Conservation (phyloP, 208 protist species). For the Acanthamoeba castellanii region DNA sequence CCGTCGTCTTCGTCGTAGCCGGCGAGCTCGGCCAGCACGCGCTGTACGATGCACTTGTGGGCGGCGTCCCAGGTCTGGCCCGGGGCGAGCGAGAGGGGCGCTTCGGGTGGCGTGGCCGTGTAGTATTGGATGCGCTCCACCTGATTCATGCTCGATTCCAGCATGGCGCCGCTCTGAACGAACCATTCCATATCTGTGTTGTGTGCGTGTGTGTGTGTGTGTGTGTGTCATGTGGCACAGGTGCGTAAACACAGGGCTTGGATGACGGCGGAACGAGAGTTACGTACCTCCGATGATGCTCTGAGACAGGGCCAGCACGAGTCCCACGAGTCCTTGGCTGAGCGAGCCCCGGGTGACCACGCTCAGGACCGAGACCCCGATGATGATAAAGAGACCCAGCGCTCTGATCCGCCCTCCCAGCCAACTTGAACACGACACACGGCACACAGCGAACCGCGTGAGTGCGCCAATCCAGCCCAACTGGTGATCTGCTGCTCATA, state of each 20-base stretch:
- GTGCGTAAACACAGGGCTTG: not conserved
- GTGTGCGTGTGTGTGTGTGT: not conserved
- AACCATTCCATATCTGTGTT: slow-evolving; percentile 74
- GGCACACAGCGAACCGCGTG: slow-evolving; percentile 81
- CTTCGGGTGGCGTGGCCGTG: slow-evolving; percentile 71
- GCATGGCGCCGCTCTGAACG: slow-evolving; percentile 70
- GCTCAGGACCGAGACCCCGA: not conserved
- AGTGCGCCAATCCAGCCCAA: not conserved
- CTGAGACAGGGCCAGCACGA: not conserved
- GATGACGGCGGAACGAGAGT: not conserved
- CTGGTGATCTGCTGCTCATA: not conserved
- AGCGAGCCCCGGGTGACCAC: not conserved
- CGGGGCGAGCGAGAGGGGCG: not conserved
- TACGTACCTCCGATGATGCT: not conserved
- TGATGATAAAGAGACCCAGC: not conserved
- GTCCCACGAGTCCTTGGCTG: not conserved
- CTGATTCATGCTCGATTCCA: slow-evolving; percentile 83
- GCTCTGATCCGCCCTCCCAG: not conserved
- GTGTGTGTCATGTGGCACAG: no score
- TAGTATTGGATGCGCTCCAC: slow-evolving; percentile 88
- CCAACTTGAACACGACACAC: slow-evolving; percentile 82
- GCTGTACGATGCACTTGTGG: not conserved
- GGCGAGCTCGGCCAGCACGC: not conserved
- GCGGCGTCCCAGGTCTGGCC: not conserved
- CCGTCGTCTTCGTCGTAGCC: not conserved